A percentile compares a stretch with the other conserved stretches of the same genome.
Evolutionary conservation across 176 grass and related monocot genomes (phyloP).

Genomic region (Avena insularis): DNA sequence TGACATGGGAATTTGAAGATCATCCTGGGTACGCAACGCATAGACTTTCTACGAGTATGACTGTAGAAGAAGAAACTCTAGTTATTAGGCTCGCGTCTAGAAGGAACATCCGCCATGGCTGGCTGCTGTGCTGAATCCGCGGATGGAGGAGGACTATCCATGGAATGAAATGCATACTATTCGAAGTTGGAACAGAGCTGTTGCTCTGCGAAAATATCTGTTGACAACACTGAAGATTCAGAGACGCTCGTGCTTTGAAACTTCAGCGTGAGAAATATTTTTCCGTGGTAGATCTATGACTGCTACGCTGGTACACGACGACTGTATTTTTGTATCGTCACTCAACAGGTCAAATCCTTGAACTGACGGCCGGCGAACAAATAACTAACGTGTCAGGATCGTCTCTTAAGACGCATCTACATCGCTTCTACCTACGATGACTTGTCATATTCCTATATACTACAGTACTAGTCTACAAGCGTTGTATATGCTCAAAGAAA

Average conservation of each 20-base stretch:
- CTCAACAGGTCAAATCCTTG: slow-evolving; percentile 20
- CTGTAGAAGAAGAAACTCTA: not conserved
- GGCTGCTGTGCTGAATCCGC: not conserved
- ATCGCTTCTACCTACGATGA: not conserved
- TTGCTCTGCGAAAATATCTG: not conserved
- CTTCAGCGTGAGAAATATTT: not conserved
- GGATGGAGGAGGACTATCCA: not conserved
- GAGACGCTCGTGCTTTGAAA: slow-evolving; percentile 12
- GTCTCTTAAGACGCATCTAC: slow-evolving; percentile 17
- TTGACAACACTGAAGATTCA: slow-evolving; percentile 11
- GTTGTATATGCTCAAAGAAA: not conserved
- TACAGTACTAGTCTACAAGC: not conserved
- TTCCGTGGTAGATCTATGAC: not conserved
- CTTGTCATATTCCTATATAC: no score
- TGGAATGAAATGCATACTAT: not conserved
- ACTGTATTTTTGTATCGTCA: slow-evolving; percentile 24
- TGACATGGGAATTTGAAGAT: not conserved
- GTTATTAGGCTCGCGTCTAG: not conserved
- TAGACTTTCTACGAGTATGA: not conserved
- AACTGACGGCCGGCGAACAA: slow-evolving; percentile 3
- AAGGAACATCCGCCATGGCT: not conserved
- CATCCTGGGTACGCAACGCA: not conserved
- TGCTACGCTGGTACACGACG: slow-evolving; percentile 17
- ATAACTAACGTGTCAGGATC: slow-evolving; percentile 18
- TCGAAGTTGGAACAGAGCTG: not conserved